Evolutionary conservation across 2,329 filamentous ascomycete species (phyloP), one percentile per base, ranked within the genome.

Genomic region (Sporothrix luriei): DNA sequence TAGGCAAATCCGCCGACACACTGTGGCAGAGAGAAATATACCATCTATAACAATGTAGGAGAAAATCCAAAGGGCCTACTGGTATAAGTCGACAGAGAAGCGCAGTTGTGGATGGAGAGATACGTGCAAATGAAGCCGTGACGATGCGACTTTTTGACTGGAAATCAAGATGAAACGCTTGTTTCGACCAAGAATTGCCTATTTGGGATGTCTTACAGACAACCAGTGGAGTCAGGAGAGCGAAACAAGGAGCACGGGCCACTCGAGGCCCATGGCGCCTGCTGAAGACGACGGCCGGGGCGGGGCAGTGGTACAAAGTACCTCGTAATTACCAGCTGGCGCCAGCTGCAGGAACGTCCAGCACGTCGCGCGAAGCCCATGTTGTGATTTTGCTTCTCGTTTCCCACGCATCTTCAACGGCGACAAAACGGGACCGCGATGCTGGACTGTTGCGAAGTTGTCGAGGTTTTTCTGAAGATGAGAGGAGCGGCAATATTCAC

Each of bases 201-300:
- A 67, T 67, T 67, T 57, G 65, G 65, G 65, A 67, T 48, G 65
- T 67, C 65, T 67, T 67, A 67, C 65, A 67, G 62, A 19, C 19
- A 66, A 5, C 16, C 1, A 9, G 61, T 52, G 62, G 62, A 66
- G 62, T 40, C 2, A 3, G 24, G 61, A 65, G 14, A 33, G 33
- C 61, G 61, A 65, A 21, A 49, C 21, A 19, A 64, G 61, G 61
- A 24, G 57, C 57, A 62, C 57, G 57, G 57, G 57, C 57, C 57
- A 62, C 38, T 26, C 16, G 11, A 21, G 21, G 4, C 13, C 57
- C 26, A 7, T 33, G 4, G 55, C 24, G 40, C 14, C 19, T 13
- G 40, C n/a, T 26, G 33, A 61, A 61, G n/a, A 62, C 13, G n/a
- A 61, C 10, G 19, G 49, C 11, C 10, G 19, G 14, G 24, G 51